phyloP scores from a whole-genome alignment of 1,139 yeast genomes.

The Chernovozyma aurita region DNA sequence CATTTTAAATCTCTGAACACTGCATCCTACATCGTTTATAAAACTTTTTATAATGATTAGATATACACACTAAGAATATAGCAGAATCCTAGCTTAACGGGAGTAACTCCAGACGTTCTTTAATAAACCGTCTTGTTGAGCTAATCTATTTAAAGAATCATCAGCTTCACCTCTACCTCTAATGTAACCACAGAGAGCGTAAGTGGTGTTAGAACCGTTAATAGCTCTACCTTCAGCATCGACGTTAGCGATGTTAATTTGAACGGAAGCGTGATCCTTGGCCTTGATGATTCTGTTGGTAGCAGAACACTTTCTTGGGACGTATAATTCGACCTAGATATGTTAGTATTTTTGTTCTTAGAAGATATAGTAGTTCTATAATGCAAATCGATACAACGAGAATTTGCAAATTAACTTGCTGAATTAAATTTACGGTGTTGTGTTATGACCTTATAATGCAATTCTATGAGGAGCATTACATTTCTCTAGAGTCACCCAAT shows the following conservation, averaged over 20 bases:
- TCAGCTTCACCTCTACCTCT: conserved; percentile 83
- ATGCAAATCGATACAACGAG: neutral
- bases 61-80: conserved; percentile 18
- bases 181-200: conserved; percentile 96
- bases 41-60: conserved; percentile 14
- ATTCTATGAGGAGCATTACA: no score
- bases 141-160: conserved; percentile 98
- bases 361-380: neutral
- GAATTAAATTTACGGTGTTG: no score
- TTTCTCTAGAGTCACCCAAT: no score
- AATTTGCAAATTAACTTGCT: no score
- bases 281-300: conserved; percentile 99
- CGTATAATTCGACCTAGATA: conserved; percentile 94
- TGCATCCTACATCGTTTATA: neutral
- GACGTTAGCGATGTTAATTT: conserved; percentile 53
- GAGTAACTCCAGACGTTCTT: conserved; percentile 99
- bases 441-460: no score
- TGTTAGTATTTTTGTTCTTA: conserved; percentile 26
- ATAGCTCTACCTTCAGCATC: conserved; percentile 96
- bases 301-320: conserved; percentile 99
- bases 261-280: conserved; percentile 99
- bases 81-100: conserved; percentile 56
- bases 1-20: no score
- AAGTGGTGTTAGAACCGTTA: conserved; percentile 88
- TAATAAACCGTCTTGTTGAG: conserved; percentile 97